phyloP scores from a whole-genome alignment of 2,329 filamentous ascomycete species.

The Zymoseptoria brevis region DNA sequence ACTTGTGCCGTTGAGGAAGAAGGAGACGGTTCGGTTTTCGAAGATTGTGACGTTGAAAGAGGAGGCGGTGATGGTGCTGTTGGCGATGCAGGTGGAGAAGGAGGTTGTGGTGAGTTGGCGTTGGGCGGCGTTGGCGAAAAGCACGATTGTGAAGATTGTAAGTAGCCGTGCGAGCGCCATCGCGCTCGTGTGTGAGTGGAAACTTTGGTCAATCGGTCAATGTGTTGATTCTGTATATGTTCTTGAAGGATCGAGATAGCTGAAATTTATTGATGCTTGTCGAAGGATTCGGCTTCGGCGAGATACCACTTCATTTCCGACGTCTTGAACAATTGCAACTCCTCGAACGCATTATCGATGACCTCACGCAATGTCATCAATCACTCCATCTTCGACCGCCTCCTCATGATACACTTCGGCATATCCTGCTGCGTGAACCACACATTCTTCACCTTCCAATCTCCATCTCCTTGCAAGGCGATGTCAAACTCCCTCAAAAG shows the following conservation, averaged over 20 bases:
- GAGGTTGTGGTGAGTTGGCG: not conserved
- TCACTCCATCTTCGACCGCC: not conserved
- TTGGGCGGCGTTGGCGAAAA: not conserved
- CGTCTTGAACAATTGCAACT: not conserved
- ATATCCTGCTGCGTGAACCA: not conserved
- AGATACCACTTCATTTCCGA: not conserved
- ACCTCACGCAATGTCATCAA: not conserved
- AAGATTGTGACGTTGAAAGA: not conserved
- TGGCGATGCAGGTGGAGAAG: not conserved
- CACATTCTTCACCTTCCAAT: not conserved
- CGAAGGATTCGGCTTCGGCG: not conserved
- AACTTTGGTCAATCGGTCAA: not conserved
- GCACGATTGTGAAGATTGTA: not conserved
- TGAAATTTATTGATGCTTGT: not conserved
- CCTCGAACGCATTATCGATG: no score
- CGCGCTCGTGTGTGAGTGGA: not conserved
- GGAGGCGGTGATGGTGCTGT: not conserved
- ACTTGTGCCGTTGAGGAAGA: not conserved
- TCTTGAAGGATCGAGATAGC: no score
- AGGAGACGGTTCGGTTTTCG: not conserved
- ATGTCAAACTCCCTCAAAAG: constrained; percentile 17
- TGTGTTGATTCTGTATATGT: no score
- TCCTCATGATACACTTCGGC: not conserved
- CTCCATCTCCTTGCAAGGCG: not conserved
- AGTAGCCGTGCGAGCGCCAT: not conserved